Evolutionary conservation across 768 basidiomycete genomes (phyloP).

Genomic region (Lactarius tabidus): DNA sequence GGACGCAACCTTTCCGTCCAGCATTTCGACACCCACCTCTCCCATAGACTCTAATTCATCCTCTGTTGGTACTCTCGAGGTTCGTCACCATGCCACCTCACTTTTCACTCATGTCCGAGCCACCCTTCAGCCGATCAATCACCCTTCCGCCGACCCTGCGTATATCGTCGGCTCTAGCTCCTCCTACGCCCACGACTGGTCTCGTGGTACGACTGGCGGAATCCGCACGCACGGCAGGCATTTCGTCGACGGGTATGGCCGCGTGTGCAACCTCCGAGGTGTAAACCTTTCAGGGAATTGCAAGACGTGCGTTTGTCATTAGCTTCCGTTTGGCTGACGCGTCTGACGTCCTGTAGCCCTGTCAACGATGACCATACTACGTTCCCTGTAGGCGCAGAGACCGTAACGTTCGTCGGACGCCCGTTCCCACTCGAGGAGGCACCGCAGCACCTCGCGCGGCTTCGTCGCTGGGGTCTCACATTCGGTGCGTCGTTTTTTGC

Average conservation of each 20-base stretch:
- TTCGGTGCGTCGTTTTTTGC: conserved; percentile 58
- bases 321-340: neutral
- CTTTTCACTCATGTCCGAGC: neutral
- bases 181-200: conserved; percentile 77
- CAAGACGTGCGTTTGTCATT: conserved; percentile 59
- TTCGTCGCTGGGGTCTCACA: conserved; percentile 83
- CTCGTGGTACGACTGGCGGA: conserved; percentile 49
- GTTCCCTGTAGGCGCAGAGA: conserved; percentile 61
- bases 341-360: conserved; percentile 45
- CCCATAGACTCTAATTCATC: conserved; percentile 18
- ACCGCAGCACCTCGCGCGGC: conserved; percentile 71
- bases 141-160: conserved; percentile 44
- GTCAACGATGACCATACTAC: conserved; percentile 59
- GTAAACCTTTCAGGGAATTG: conserved; percentile 81
- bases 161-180: conserved; percentile 46
- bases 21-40: conserved; percentile 20
- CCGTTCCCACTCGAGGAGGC: conserved; percentile 92
- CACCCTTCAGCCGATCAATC: conserved; percentile 28
- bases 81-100: neutral
- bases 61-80: conserved; percentile 12
- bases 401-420: conserved; percentile 81
- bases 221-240: conserved; percentile 67
- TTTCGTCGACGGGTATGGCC: conserved; percentile 75
- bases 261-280: conserved; percentile 78
- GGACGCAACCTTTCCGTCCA: conserved; percentile 19